phyloP scores from a whole-genome alignment of 352 stramenopile species.

The Globisporangium abappressorium region DNA sequence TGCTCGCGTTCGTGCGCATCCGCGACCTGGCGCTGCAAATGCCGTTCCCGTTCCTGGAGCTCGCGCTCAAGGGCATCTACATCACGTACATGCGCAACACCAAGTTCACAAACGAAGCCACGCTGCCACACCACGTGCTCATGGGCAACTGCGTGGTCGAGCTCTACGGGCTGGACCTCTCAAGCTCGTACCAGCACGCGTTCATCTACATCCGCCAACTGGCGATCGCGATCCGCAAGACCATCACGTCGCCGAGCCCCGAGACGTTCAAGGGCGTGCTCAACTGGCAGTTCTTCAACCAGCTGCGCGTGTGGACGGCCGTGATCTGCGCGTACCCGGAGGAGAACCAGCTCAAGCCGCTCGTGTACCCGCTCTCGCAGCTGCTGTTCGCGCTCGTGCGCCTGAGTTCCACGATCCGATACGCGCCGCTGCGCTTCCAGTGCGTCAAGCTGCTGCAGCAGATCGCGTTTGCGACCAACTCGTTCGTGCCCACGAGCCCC shows the following conservation, averaged over 20 bases:
- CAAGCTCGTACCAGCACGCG: conserved; percentile 97
- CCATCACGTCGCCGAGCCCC: conserved; percentile 92
- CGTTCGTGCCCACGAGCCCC: conserved; percentile 94
- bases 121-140: conserved; percentile 81
- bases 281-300: conserved; percentile 99
- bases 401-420: conserved; percentile 74
- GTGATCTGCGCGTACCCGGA: conserved; percentile 90
- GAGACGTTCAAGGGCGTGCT: conserved; percentile 89
- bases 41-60: conserved; percentile 96
- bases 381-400: conserved; percentile 72
- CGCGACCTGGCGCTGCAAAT: conserved; percentile 93
- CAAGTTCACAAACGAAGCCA: conserved; percentile 93
- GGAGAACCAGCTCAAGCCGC: conserved; percentile 84
- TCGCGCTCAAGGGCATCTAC: conserved; percentile 95
- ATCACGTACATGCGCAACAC: conserved; percentile 95
- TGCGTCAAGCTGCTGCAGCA: conserved; percentile 96
- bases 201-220: conserved; percentile 99
- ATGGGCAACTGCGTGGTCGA: conserved; percentile 99
- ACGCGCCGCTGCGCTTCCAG: conserved; percentile 94
- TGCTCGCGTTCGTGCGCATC: conserved; percentile 95
- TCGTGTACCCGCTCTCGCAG: conserved; percentile 96
- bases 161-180: conserved; percentile 95
- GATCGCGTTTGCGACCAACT: conserved; percentile 91
- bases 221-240: conserved; percentile 96
- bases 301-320: conserved; percentile 95